A percentile compares a stretch with the other conserved stretches of the same genome.
These are phyloP conservation scores for Microbotryum lychnidis-dioicae DNA, from an alignment of 1,284 basidiomycete genomes.

Conservation along the genomic window DNA sequence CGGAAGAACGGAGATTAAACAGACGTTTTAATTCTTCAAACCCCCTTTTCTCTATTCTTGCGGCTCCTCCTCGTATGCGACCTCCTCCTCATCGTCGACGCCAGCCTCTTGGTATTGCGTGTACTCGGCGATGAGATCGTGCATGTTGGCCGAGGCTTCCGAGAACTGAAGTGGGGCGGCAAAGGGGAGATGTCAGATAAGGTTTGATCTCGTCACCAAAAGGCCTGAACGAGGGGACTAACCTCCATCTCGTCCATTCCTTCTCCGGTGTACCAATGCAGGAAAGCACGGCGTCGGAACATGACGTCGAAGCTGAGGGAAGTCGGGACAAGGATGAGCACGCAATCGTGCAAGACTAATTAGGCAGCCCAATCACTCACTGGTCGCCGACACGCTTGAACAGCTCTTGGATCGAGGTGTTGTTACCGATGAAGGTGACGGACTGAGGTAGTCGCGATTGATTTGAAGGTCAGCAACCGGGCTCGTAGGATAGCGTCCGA, in stretches of 20 bases:
- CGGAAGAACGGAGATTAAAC: not conserved
- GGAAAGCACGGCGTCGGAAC: conserved; percentile 96
- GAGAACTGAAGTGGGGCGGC: conserved; percentile 36
- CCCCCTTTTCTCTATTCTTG: conserved; percentile 15
- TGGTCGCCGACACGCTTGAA: conserved; percentile 86
- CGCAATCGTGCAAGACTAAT: no score
- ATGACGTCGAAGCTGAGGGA: not conserved
- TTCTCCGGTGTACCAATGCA: conserved; percentile 74
- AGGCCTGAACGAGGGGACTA: not conserved
- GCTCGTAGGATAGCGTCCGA: conserved; percentile 39
- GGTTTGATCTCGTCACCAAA: conserved; percentile 13
- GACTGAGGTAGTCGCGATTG: conserved; percentile 50
- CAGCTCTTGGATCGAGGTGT: conserved; percentile 81
- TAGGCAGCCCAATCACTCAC: conserved; percentile 65
- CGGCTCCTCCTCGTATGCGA: conserved; percentile 22
- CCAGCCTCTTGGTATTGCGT: conserved; percentile 47
- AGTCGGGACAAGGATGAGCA: not conserved
- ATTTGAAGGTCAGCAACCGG: conserved; percentile 11
- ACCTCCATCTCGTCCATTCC: conserved; percentile 43
- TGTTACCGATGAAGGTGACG: conserved; percentile 95
- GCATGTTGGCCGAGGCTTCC: conserved; percentile 61
- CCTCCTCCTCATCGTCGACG: conserved; percentile 39
- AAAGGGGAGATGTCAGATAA: conserved; percentile 32
- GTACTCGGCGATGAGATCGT: conserved; percentile 68
- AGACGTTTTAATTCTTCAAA: conserved; percentile 4